Percentiles rank a stretch among this genome's conserved stretches.
Conservation (phyloP, 768 basidiomycete genomes). For the Lactifluus subvellereus region DNA sequence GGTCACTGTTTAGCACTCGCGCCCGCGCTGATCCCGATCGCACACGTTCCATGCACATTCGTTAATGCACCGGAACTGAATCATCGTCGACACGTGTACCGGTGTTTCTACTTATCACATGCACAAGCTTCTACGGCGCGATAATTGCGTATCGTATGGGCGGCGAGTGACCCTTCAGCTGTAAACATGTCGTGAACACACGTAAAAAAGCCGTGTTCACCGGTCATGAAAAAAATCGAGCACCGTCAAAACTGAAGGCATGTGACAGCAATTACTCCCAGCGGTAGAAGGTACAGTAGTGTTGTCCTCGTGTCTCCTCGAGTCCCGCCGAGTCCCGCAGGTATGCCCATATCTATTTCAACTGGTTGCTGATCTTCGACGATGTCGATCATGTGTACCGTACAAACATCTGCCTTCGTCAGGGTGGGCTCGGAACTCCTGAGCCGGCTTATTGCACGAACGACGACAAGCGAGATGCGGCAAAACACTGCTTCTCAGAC, state of each 20-base stretch:
- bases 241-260: background rate
- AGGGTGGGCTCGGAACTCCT: background rate
- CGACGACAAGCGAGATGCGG: background rate
- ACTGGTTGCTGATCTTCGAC: background rate
- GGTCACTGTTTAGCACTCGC: background rate
- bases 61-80: background rate
- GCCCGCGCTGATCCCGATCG: background rate
- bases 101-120: background rate
- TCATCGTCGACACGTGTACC: background rate
- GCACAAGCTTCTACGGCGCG: background rate
- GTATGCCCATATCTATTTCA: background rate
- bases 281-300: background rate
- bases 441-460: background rate
- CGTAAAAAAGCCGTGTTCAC: constrained; percentile 9
- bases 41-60: background rate
- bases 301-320: constrained; percentile 1
- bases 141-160: background rate
- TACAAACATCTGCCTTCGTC: background rate
- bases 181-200: constrained; percentile 6
- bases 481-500: background rate
- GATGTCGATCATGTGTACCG: constrained; percentile 1
- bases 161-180: background rate
- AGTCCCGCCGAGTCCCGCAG: background rate
- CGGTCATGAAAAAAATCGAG: constrained; percentile 11
- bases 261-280: background rate